These are phyloP conservation scores for Moricandia moricandioides DNA, from an alignment of 345 rosid genomes.

Conservation along the genomic window DNA sequence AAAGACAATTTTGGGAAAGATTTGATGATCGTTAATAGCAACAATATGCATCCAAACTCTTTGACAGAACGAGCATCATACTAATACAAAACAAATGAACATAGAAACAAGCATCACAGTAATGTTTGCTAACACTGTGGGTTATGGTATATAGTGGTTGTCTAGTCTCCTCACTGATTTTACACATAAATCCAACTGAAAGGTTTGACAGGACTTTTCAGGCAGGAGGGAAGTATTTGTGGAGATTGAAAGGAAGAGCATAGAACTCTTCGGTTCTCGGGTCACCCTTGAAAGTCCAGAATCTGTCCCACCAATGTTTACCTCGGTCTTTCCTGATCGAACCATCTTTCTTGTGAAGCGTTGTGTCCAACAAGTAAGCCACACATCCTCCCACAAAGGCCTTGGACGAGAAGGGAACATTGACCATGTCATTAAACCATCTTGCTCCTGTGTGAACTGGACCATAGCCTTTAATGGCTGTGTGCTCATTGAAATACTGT, in stretches of 20 bases:
- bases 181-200: constrained; percentile 2
- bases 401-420: constrained; percentile 85
- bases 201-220: constrained; percentile 33
- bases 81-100: constrained; percentile 3
- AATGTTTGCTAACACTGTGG: neutral
- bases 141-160: constrained; percentile 1
- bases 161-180: constrained; percentile 12
- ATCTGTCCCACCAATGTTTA: constrained; percentile 93
- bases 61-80: neutral
- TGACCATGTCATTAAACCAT: constrained; percentile 96
- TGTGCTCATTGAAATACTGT: constrained; percentile 88
- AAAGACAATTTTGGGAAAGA: neutral
- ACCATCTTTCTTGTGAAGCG: constrained; percentile 54
- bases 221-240: constrained; percentile 86
- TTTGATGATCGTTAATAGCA: neutral
- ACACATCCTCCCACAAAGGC: constrained; percentile 81
- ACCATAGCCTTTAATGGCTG: constrained; percentile 76
- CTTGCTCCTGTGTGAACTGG: constrained; percentile 76
- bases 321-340: constrained; percentile 81
- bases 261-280: constrained; percentile 81
- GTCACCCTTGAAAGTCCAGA: constrained; percentile 66
- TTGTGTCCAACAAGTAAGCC: constrained; percentile 79
- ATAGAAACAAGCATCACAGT: constrained; percentile 6
- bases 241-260: constrained; percentile 85
- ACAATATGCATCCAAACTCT: neutral